phyloP scores from a whole-genome alignment of 2,329 filamentous ascomycete genomes.

The Aspergillus flavus region DNA sequence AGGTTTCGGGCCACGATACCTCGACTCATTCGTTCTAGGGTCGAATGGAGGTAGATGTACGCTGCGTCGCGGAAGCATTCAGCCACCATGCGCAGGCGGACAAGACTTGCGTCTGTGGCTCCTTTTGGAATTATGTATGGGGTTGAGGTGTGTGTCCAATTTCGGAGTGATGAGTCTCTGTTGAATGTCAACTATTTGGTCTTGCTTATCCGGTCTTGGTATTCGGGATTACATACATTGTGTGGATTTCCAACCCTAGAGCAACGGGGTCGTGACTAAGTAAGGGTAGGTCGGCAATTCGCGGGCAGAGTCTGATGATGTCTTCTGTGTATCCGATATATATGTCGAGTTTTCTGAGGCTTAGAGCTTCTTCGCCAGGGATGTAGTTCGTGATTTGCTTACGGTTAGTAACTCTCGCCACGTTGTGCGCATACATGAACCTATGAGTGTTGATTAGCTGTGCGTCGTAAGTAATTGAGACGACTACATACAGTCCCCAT shows the following conservation, averaged over 20 bases:
- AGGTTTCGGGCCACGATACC: background rate
- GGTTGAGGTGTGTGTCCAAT: constrained; percentile 32
- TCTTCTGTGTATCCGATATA: constrained; percentile 44
- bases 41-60: constrained; percentile 41
- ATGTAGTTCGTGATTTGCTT: constrained; percentile 24
- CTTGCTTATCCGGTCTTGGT: background rate
- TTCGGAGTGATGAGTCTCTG: constrained; percentile 36
- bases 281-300: constrained; percentile 35
- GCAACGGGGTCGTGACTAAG: constrained; percentile 24
- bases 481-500: constrained; percentile 34
- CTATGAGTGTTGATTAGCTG: constrained; percentile 18
- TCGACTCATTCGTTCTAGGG: constrained; percentile 31
- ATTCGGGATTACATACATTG: constrained; percentile 29
- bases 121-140: constrained; percentile 36
- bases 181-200: constrained; percentile 1
- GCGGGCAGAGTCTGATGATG: constrained; percentile 36
- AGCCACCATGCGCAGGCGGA: constrained; percentile 38
- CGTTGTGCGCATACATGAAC: constrained; percentile 37
- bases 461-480: background rate
- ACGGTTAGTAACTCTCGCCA: constrained; percentile 38
- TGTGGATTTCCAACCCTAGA: constrained; percentile 28
- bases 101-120: constrained; percentile 28
- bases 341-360: constrained; percentile 36
- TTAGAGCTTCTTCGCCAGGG: constrained; percentile 25
- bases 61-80: constrained; percentile 42